phyloP scores from a whole-genome alignment of 2,329 filamentous ascomycete species.

The Ophiostoma sp. region DNA sequence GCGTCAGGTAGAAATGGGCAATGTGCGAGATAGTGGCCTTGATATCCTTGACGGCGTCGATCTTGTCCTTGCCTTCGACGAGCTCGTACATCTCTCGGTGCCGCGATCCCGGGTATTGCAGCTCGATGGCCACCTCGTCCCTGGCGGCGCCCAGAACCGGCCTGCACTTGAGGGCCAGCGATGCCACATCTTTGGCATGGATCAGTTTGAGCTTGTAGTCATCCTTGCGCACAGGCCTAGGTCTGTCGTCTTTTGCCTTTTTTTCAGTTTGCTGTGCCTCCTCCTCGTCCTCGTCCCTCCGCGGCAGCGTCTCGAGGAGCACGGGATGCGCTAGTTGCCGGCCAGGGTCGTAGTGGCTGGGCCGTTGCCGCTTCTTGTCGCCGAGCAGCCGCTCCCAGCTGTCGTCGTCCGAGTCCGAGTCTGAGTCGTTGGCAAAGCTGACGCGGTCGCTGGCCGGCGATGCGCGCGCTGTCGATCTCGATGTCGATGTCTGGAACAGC shows the following conservation, averaged over 20 bases:
- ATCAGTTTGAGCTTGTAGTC: constrained; percentile 46
- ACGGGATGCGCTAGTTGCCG: constrained; percentile 43
- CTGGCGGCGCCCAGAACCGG: constrained; percentile 46
- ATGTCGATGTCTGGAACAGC: constrained; percentile 29
- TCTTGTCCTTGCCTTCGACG: constrained; percentile 71
- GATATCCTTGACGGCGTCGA: constrained; percentile 71
- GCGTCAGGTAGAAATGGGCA: constrained; percentile 70
- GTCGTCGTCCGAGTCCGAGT: constrained; percentile 44
- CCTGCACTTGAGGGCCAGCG: constrained; percentile 46
- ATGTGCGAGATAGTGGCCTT: constrained; percentile 64
- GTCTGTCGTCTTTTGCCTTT: neutral
- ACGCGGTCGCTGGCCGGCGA: constrained; percentile 48
- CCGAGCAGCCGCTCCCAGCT: constrained; percentile 45
- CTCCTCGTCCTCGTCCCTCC: neutral
- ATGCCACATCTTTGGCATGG: constrained; percentile 55
- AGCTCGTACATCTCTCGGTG: constrained; percentile 53
- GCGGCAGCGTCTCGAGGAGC: constrained; percentile 33
- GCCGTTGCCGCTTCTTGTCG: constrained; percentile 46
- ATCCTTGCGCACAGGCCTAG: constrained; percentile 31
- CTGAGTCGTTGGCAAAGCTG: constrained; percentile 46
- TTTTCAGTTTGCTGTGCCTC: neutral
- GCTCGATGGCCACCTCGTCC: constrained; percentile 55
- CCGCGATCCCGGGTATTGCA: constrained; percentile 73
- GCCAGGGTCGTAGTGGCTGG: constrained; percentile 33
- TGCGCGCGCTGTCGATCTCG: constrained; percentile 30